Evolutionary conservation across 1,284 basidiomycete species (phyloP).

Genomic region (Tilletia caries): DNA sequence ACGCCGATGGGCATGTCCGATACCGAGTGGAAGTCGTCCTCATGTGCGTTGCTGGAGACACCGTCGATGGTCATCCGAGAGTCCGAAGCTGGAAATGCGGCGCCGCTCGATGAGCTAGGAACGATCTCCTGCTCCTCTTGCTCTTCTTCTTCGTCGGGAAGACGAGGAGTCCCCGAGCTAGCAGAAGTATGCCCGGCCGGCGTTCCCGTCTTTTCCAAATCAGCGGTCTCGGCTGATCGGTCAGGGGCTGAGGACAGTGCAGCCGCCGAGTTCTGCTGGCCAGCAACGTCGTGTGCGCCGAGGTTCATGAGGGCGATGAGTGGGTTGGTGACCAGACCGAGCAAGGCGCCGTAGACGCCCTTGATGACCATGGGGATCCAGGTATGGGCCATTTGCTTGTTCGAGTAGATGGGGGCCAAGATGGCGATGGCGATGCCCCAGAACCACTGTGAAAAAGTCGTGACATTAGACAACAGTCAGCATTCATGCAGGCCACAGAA

Average conservation of each 20-base stretch:
- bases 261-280: no score
- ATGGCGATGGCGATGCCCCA: conserved; percentile 50
- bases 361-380: conserved; percentile 53
- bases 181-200: no score
- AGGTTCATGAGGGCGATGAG: conserved; percentile 49
- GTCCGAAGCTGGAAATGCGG: not conserved
- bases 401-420: conserved; percentile 47
- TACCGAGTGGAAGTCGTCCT: not conserved
- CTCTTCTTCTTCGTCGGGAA: no score
- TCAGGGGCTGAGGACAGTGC: no score
- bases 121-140: no score
- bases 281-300: conserved; percentile 34
- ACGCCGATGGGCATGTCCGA: not conserved
- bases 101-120: no score
- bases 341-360: conserved; percentile 46
- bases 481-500: not conserved
- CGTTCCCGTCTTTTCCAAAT: no score
- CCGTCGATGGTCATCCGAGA: conserved; percentile 5
- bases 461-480: not conserved
- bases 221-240: no score
- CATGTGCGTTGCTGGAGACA: not conserved
- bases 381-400: conserved; percentile 42
- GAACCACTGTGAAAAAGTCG: conserved; percentile 33
- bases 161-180: no score
- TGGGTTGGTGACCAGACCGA: conserved; percentile 47